Percentiles rank a stretch among this genome's conserved stretches.
phyloP scores from a whole-genome alignment of 2,329 filamentous ascomycete species.

The Moelleriella libera region DNA sequence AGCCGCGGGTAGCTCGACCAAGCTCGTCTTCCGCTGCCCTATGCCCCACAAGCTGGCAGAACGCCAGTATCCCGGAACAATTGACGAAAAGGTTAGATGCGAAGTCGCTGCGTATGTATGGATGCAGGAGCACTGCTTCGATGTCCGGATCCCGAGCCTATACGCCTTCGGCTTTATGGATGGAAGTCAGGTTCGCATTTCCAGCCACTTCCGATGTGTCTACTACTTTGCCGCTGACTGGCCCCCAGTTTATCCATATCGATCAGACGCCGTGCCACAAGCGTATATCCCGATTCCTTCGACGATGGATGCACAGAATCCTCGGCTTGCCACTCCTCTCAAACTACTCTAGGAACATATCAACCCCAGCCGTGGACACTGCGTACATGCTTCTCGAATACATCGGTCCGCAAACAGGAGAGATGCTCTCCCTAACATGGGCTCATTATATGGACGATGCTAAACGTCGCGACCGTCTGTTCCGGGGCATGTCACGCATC shows the following conservation, averaged over 20 bases:
- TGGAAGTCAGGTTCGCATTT: too few relatives aligned
- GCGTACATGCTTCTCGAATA: slow-evolving; percentile 11
- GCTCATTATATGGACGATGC: background rate
- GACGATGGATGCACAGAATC: background rate
- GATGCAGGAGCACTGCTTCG: slow-evolving; percentile 20
- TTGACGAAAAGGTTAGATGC: slow-evolving; percentile 24
- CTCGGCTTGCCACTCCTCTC: slow-evolving; percentile 3
- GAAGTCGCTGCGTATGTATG: slow-evolving; percentile 25
- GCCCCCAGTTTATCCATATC: background rate
- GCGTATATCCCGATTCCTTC: background rate
- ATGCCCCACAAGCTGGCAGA: slow-evolving; percentile 21
- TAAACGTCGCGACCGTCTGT: background rate
- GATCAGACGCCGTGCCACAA: background rate
- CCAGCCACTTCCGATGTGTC: too few relatives aligned
- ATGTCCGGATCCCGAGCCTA: slow-evolving; percentile 17
- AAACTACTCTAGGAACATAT: slow-evolving; percentile 5
- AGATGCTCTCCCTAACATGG: background rate
- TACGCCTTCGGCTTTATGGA: slow-evolving; percentile 7
- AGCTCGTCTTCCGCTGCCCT: slow-evolving; percentile 10
- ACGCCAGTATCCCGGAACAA: slow-evolving; percentile 15
- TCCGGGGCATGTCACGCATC: background rate
- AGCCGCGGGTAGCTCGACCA: background rate
- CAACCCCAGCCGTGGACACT: slow-evolving; percentile 1
- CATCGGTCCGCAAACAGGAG: background rate
- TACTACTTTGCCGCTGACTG: background rate